Percentiles rank a stretch among this genome's conserved stretches.
phyloP scores from a whole-genome alignment of 2,329 filamentous ascomycete species.

The Hymenoscyphus infarciens region DNA sequence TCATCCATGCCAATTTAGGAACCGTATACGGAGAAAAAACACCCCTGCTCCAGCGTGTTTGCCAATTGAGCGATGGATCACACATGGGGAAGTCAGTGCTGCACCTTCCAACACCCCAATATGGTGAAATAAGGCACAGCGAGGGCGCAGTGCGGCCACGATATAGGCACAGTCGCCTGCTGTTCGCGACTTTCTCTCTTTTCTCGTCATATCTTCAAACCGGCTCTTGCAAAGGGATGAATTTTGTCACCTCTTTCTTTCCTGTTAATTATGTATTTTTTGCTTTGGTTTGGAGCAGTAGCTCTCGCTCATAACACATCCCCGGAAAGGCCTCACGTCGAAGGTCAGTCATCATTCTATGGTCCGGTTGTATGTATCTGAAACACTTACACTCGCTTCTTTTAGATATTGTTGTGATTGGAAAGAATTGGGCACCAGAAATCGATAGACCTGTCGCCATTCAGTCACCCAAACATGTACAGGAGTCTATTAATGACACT shows the following conservation, averaged over 20 bases:
- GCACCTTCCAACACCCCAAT: background rate
- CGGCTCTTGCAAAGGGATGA: constrained; percentile 4
- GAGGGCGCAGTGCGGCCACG: background rate
- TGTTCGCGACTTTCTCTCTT: constrained; percentile 8
- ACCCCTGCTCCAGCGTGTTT: background rate
- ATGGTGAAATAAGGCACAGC: constrained; percentile 2
- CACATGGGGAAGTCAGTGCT: background rate
- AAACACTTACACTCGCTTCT: constrained; percentile 6
- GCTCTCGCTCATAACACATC: constrained; percentile 11
- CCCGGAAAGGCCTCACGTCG: constrained; percentile 4
- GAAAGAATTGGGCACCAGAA: background rate
- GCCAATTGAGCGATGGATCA: background rate
- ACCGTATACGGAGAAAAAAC: background rate
- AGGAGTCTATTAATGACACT: constrained; percentile 4
- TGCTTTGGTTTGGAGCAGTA: constrained; percentile 8
- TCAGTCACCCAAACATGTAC: background rate
- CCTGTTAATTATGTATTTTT: constrained; percentile 10
- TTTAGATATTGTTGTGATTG: background rate
- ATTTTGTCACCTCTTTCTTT: constrained; percentile 8
- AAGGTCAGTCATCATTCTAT: constrained; percentile 8
- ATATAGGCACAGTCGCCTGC: constrained; percentile 11
- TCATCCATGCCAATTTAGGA: background rate
- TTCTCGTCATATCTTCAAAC: constrained; percentile 9
- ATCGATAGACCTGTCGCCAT: background rate
- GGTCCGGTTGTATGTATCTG: background rate